Percentiles rank a stretch among this genome's conserved stretches.
These are phyloP conservation scores for Botrytis fragariae DNA, from an alignment of 2,329 filamentous ascomycete genomes.

Conservation along the genomic window DNA sequence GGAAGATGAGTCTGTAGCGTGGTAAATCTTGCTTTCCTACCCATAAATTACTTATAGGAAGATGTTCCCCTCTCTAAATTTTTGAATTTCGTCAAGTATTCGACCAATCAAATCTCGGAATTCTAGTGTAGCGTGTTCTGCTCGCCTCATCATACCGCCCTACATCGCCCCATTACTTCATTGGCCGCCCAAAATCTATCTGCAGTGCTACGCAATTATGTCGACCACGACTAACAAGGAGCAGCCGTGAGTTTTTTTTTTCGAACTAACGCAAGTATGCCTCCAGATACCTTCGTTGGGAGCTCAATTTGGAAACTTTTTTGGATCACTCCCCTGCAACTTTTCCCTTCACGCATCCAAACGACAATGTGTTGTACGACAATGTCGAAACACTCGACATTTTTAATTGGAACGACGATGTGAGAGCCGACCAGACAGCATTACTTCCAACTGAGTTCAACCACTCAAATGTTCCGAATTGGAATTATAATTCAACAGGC, in stretches of 20 bases:
- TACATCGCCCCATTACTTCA: not conserved
- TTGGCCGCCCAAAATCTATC: not conserved
- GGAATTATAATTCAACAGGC: not conserved
- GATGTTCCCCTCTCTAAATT: not conserved
- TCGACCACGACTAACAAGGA: fast-evolving
- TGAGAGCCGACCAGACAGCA: not conserved
- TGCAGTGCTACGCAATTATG: not conserved
- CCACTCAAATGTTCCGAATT: not conserved
- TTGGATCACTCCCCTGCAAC: no score
- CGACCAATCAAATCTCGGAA: not conserved
- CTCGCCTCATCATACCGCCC: not conserved
- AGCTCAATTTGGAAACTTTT: no score
- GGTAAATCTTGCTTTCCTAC: not conserved
- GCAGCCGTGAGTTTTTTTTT: not conserved
- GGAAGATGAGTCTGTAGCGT: not conserved
- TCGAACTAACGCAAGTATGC: not conserved
- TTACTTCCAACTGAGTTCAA: not conserved
- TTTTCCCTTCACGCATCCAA: fast-evolving
- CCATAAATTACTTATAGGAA: not conserved
- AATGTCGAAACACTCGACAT: not conserved
- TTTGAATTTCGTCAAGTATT: not conserved
- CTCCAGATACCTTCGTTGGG: no score
- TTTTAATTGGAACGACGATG: not conserved
- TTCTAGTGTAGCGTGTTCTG: not conserved
- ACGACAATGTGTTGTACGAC: fast-evolving